Evolutionary conservation across 2,329 filamentous ascomycete species (phyloP), one percentile per base, ranked within the genome.

Genomic region (Pezicula neosporulosa): DNA sequence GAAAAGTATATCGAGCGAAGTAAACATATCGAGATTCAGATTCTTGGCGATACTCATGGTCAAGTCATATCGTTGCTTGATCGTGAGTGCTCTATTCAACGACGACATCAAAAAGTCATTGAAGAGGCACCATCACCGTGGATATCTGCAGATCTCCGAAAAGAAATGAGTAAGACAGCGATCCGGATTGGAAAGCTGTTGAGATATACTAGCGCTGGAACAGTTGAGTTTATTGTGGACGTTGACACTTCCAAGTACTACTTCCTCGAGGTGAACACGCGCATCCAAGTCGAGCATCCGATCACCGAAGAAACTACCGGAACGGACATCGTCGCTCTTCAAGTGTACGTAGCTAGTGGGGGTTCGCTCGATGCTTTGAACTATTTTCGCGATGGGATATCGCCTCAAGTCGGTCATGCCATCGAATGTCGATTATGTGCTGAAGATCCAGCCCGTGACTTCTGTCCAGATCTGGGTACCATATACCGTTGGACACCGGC

Each of bases 71-170:
- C 77, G 36, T 77, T 87, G 24, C 82, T 83, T 4, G 85, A 88
- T 60, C 72, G 85, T 27, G 85, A 89, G 55, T 88, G 85, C 60
- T 85, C 80, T 0, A 79, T 88, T 6, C 85, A 88, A 62, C 69
- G 85, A 45, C 72, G 85, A 19, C 83, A 87, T 59, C 85, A 88
- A 62, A 89, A 89, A 59, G 82, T 88, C 18, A 78, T 89, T 15
- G 85, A 88, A 60, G 85, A 88, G 60, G 84, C 78, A n/a, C 42
- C 15, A 56, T 57, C 30, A 52, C 55, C 9, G 51, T 56, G 44
- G 56, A 61, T 52, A 54, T 63, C 21, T 60, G 56, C 41, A 24
- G 60, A 47, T 69, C 70, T 41, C 65, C 80, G 42, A 70, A 73
- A 42, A 67, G 72, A 60, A 74, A 71, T 59, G 65, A 3, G 68